These are phyloP conservation scores for Cystoisospora suis DNA, from an alignment of 169 alveolate genomes.

Conservation along the genomic window DNA sequence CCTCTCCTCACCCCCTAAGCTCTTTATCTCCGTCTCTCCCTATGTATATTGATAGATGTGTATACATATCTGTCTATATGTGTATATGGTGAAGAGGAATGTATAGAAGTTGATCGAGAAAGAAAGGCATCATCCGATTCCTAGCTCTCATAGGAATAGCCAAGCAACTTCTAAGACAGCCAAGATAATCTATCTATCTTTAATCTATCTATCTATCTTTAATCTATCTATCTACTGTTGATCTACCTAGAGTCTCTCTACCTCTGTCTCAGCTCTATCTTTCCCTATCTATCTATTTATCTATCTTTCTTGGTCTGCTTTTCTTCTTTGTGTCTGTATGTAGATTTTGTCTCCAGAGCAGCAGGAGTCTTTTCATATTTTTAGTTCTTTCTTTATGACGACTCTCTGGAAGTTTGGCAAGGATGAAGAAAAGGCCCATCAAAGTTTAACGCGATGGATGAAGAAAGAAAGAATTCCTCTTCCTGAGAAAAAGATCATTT, in stretches of 20 bases:
- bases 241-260: background rate
- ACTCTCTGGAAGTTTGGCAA: conserved; percentile 29
- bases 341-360: conserved; percentile 53
- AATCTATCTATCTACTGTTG: background rate
- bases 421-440: conserved; percentile 45
- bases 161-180: no score
- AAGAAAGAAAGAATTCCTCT: conserved; percentile 43
- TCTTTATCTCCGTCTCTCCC: background rate
- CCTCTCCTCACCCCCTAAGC: no score
- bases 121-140: no score
- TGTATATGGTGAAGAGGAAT: background rate
- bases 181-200: no score
- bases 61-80: background rate
- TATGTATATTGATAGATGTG: background rate
- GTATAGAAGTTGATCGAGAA: background rate
- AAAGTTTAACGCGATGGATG: conserved; percentile 52
- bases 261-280: background rate
- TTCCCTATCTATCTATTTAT: background rate
- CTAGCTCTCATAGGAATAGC: no score
- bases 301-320: background rate
- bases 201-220: no score
- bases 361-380: conserved; percentile 39
- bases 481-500: conserved; percentile 40
- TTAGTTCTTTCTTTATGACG: conserved; percentile 49
- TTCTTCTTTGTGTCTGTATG: background rate